Evolutionary conservation across 192 early-diverging fungal genomes (phyloP), one percentile per base, ranked within the genome.

Genomic region (Linnemannia exigua): DNA sequence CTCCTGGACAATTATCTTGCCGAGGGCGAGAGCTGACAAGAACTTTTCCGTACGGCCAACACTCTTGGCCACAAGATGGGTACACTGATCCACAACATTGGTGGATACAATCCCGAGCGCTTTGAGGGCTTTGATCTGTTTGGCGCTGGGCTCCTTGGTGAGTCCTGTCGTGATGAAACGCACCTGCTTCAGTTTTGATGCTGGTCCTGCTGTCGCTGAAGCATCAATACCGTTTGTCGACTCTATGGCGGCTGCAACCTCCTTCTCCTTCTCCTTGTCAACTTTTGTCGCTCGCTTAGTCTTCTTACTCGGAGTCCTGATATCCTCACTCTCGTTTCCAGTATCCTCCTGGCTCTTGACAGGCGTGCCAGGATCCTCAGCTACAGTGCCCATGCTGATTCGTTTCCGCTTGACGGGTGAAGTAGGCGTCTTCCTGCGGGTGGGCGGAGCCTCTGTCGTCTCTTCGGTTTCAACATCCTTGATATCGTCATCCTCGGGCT

Each of bases 21-120:
- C 84, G 8, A 73, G 75, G 14, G 79, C 78, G 9, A 86, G 14
- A 6, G 78, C 84, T 9, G n/a, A 50, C 79, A 86, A 74, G 47
- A 86, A 86, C 89, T 95, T 95, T 50, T 88, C 88, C 20, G 94
- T 95, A 41, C 93, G 87, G 52, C 85, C 84, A 70, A 93, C 82
- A 52, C 88, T 82, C 25, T 74, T 88, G 9, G 90, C 87, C 11
- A 94, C 85, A 25, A 95, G 71, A 73, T 94, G 93, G 1, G 93
- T 94, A 47, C 90, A 92, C 15, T 79, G 70, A 36, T 87, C 87
- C 25, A 91, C 85, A 7, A 81, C 67, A 1, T 87, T 88, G 2
- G 90, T 91, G 11, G 92, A 74, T n/a, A 87, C 76, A 61, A 90
- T 93, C 44, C 92, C 92, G 81, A 95, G 66, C 1, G 78, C 80